Evolutionary conservation across 495 filamentous ascomycete genomes (phyloP), one percentile per base, ranked within the genome.

Genomic region (Acidomyces sp.): DNA sequence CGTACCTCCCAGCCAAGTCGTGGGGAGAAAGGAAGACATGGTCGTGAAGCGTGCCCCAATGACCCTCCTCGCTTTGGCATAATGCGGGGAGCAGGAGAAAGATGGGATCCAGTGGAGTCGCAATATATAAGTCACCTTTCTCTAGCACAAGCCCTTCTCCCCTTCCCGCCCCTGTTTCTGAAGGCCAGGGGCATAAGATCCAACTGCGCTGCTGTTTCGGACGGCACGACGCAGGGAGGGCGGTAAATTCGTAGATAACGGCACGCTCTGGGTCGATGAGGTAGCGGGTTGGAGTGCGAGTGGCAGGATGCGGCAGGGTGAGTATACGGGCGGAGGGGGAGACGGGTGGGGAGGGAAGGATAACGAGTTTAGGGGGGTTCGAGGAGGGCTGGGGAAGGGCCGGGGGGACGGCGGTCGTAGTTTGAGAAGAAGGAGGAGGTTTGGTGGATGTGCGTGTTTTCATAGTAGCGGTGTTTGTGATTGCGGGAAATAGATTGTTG

Each of bases 161-260:
- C 41, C 23, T 43, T 3, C 44, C 45, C 4, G 44, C 32, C 12
- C 48, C 19, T 22, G 17, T 31, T 40, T 32, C 45, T 51, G 17
- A 41, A 12, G 29, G 23, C n/a, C 53, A 45, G 12, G 44, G 39
- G 20, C 71, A 62, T 35, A 84, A 57, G 3, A 88, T 65, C 80
- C 79, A 83, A 54, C 82, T 86, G 37, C 71, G 64, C 0, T 61
- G 62, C 3, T 61, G 57, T 29, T 69, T 72, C 22, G 84, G 70
- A n/a, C n/a, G n/a, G n/a, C n/a, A n/a, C n/a, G n/a, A n/a, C 4
- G 83, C 68, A 9, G 74, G 59, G 51, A 96, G 68, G 27, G 70
- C 70, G 11, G 77, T 94, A 62, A 96, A 86, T 55, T 97, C 90
- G 62, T 80, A 85, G n/a, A n/a, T n/a, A 45, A 94, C 66, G 19